Conservation (phyloP, 345 rosid genomes). For the sweet orange (Citrus sinensis) region DVS_A1.0 CM039163.1:4080001-4080500, state of each 20-base stretch:
- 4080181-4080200: constrained; percentile 6
- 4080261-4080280: constrained; percentile 61
- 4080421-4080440: constrained; percentile 90
- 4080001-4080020: constrained; percentile 9
- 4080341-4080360: constrained; percentile 87
- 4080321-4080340: constrained; percentile 91
- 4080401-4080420: constrained; percentile 96
- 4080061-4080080: constrained; percentile 99
- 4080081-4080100: constrained; percentile 93
- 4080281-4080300: constrained; percentile 99
- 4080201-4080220: constrained; percentile 6
- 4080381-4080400: constrained; percentile 98
- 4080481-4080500: constrained; percentile 84
- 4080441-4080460: constrained; percentile 93
- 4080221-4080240: not conserved
- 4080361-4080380: constrained; percentile 84
- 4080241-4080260: constrained; percentile 1
- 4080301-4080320: constrained; percentile 95
- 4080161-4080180: constrained; percentile 70
- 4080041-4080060: constrained; percentile 87
- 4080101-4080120: constrained; percentile 78
- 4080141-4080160: constrained; percentile 91
- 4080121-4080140: constrained; percentile 97
- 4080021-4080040: constrained; percentile 96
- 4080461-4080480: constrained; percentile 95